Evolutionary conservation across 2,329 filamentous ascomycete species (phyloP).

Genomic region (Trichoderma polysporum): DNA sequence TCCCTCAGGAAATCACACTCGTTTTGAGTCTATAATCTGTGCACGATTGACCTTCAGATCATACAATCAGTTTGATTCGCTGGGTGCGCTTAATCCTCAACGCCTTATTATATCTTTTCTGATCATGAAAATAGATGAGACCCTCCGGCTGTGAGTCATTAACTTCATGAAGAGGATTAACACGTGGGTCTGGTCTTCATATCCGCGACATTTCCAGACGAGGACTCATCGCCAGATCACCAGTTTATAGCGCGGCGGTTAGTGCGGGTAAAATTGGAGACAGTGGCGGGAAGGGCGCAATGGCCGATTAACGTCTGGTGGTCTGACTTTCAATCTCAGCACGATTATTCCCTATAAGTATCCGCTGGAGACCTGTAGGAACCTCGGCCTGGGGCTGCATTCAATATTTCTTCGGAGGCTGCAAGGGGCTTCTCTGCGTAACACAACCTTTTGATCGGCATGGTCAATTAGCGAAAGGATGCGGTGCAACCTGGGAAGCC

Average conservation of each 20-base stretch:
- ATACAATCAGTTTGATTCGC: not conserved
- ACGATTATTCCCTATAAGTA: not conserved
- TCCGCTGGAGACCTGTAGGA: not conserved
- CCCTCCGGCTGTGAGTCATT: not conserved
- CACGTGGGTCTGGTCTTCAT: not conserved
- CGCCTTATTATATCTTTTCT: not conserved
- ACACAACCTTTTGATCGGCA: not conserved
- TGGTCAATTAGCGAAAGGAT: not conserved
- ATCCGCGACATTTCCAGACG: not conserved
- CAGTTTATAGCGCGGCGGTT: constrained; percentile 2
- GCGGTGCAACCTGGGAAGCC: not conserved
- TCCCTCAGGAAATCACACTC: too few relatives aligned
- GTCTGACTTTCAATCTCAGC: not conserved
- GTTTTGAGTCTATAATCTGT: too few relatives aligned
- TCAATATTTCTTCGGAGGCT: not conserved
- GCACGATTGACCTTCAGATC: too few relatives aligned
- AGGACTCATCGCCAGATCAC: not conserved
- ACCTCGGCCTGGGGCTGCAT: not conserved
- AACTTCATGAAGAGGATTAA: not conserved
- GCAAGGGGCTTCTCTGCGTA: not conserved
- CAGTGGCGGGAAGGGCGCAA: not conserved
- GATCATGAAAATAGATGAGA: not conserved
- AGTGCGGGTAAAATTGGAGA: constrained; percentile 13
- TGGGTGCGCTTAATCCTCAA: too few relatives aligned
- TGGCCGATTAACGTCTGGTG: not conserved